phyloP scores from a whole-genome alignment of 495 filamentous ascomycete genomes.

The Penicillium chermesinum region DNA sequence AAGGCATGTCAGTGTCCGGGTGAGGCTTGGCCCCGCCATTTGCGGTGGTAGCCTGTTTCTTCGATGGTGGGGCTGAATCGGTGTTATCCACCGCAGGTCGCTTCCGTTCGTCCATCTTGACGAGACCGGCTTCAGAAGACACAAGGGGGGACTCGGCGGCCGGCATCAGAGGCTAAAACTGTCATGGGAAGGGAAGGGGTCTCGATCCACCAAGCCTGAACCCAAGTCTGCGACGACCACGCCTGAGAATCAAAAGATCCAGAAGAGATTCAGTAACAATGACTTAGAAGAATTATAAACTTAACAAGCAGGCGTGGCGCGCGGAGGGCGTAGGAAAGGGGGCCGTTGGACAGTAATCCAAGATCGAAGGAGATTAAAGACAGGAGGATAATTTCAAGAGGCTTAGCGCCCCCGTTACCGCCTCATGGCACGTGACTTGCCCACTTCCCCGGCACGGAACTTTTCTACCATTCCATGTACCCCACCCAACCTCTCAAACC shows the following conservation, averaged over 20 bases:
- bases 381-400: conserved; percentile 38
- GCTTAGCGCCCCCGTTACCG: conserved; percentile 29
- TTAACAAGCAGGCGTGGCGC: neutral
- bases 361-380: conserved; percentile 25
- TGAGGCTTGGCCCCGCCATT: conserved; percentile 71
- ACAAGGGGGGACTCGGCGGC: conserved; percentile 65
- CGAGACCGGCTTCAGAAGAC: conserved; percentile 63
- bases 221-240: conserved; percentile 9
- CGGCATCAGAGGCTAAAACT: conserved; percentile 66
- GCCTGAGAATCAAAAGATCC: neutral
- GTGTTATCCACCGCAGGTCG: conserved; percentile 73
- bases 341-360: neutral
- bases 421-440: conserved; percentile 18
- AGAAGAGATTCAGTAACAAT: neutral
- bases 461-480: conserved; percentile 13
- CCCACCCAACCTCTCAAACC: conserved; percentile 10
- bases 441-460: conserved; percentile 13
- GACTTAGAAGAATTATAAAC: neutral
- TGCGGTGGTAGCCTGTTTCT: conserved; percentile 70
- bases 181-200: conserved; percentile 27
- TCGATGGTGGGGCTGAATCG: conserved; percentile 74
- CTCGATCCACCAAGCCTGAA: conserved; percentile 39
- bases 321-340: neutral
- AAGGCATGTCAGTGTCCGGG: conserved; percentile 73
- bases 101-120: conserved; percentile 98